A percentile compares a stretch with the other conserved stretches of the same genome.
Evolutionary conservation across 441 rosid species (phyloP).

Genomic region (Erodium moschatum): DNA sequence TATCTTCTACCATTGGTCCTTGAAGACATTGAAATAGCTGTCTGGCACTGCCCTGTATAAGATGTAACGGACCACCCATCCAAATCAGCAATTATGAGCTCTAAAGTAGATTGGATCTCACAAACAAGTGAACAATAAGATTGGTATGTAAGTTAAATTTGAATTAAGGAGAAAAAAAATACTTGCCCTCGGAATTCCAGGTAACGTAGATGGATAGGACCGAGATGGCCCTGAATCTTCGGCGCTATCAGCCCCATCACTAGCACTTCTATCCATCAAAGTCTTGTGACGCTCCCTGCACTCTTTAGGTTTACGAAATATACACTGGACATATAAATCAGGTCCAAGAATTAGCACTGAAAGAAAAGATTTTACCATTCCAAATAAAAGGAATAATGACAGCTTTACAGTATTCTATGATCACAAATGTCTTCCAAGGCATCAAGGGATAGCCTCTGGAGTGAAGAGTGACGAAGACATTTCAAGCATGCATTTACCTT

Average conservation of each 20-base stretch:
- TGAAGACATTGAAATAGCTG: slow-evolving; percentile 95
- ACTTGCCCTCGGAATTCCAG: slow-evolving; percentile 96
- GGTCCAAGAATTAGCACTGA: slow-evolving; percentile 18
- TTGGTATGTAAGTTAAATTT: background rate
- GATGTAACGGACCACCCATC: slow-evolving; percentile 24
- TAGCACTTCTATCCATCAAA: slow-evolving; percentile 79
- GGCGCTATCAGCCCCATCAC: slow-evolving; percentile 98
- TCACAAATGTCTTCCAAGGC: slow-evolving; percentile 2
- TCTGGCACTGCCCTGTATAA: slow-evolving; percentile 93
- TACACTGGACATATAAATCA: slow-evolving; percentile 47
- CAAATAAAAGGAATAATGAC: slow-evolving; percentile 2
- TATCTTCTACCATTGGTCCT: slow-evolving; percentile 97
- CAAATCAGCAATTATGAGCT: slow-evolving; percentile 24
- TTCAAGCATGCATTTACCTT: slow-evolving; percentile 44
- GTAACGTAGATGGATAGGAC: slow-evolving; percentile 97
- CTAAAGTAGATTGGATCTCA: slow-evolving; percentile 16
- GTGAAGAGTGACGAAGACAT: slow-evolving; percentile 3
- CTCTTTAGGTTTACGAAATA: slow-evolving; percentile 79
- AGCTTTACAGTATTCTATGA: background rate
- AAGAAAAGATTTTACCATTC: background rate
- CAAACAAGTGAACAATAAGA: slow-evolving; percentile 10
- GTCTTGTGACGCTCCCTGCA: slow-evolving; percentile 97
- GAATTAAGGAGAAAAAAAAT: slow-evolving; percentile 10
- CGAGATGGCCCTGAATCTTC: slow-evolving; percentile 98
- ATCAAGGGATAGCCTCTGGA: slow-evolving; percentile 4